phyloP scores from a whole-genome alignment of 1,284 basidiomycete genomes.

The Macrocystidia cucumis region DNA sequence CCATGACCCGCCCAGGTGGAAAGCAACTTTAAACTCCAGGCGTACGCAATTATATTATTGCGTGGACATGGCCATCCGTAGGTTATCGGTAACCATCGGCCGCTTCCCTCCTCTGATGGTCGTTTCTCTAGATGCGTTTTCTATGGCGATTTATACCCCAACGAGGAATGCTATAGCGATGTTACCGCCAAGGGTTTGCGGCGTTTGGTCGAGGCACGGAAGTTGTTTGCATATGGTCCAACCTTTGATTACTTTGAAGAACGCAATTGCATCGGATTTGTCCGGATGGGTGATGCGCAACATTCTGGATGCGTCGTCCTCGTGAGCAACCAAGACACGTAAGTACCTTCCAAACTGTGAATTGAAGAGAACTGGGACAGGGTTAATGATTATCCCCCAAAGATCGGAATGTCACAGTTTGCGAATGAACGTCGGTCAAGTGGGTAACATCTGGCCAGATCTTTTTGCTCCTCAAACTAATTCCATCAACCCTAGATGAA shows the following conservation, averaged over 20 bases:
- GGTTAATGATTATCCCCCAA: constrained; percentile 5
- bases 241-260: constrained; percentile 51
- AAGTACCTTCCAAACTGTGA: constrained; percentile 14
- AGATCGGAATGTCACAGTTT: constrained; percentile 31
- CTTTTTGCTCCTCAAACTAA: too few relatives aligned
- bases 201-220: constrained; percentile 50
- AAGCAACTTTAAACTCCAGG: constrained; percentile 64
- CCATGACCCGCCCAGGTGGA: constrained; percentile 39
- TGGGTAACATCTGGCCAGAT: constrained; percentile 27
- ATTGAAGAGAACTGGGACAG: too few relatives aligned
- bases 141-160: constrained; percentile 83
- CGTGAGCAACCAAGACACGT: constrained; percentile 52
- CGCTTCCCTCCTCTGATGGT: constrained; percentile 1
- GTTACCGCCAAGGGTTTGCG: constrained; percentile 40
- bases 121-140: constrained; percentile 68
- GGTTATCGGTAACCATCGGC: constrained; percentile 19
- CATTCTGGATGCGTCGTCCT: constrained; percentile 58
- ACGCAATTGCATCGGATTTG: constrained; percentile 67
- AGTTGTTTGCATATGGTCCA: constrained; percentile 55
- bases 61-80: constrained; percentile 83
- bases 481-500: constrained; percentile 23
- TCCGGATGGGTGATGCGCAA: constrained; percentile 45
- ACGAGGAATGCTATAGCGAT: constrained; percentile 55
- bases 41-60: constrained; percentile 84
- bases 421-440: constrained; percentile 58